phyloP scores from a whole-genome alignment of 495 filamentous ascomycete species.

The Penicillium flavigenum region DNA sequence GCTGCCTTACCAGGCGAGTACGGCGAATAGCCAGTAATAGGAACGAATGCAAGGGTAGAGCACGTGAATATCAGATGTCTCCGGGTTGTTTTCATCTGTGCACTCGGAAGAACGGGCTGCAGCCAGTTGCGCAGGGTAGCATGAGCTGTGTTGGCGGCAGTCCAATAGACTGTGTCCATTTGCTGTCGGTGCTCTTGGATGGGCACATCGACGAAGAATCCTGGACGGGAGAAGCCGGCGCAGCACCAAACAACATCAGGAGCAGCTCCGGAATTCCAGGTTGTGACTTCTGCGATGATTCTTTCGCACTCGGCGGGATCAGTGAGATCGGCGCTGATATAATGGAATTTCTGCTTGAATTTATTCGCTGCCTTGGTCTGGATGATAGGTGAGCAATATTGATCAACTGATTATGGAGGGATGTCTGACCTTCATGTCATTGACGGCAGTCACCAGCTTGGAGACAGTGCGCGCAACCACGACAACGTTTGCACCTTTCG shows the following conservation, averaged over 20 bases:
- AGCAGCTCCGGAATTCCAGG: slow-evolving; percentile 74
- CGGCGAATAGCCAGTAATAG: slow-evolving; percentile 78
- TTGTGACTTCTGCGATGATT: slow-evolving; percentile 67
- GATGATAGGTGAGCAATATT: slow-evolving; percentile 17
- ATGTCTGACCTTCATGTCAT: slow-evolving; percentile 57
- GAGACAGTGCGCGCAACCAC: slow-evolving; percentile 74
- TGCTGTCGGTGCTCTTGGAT: slow-evolving; percentile 65
- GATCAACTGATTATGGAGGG: not conserved
- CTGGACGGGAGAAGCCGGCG: slow-evolving; percentile 73
- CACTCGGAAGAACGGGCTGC: slow-evolving; percentile 34
- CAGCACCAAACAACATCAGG: slow-evolving; percentile 93
- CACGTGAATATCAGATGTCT: slow-evolving; percentile 88
- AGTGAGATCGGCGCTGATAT: slow-evolving; percentile 81
- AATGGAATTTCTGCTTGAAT: slow-evolving; percentile 72
- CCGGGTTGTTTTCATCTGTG: slow-evolving; percentile 39
- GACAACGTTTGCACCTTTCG: slow-evolving; percentile 82
- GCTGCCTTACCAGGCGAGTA: slow-evolving; percentile 88
- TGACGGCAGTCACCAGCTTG: slow-evolving; percentile 73
- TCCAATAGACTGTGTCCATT: slow-evolving; percentile 92
- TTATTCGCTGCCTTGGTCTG: slow-evolving; percentile 60
- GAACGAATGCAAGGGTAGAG: slow-evolving; percentile 70
- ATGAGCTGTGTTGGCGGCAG: slow-evolving; percentile 83
- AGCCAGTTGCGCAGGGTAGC: slow-evolving; percentile 53
- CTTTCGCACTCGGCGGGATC: slow-evolving; percentile 61
- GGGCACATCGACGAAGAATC: slow-evolving; percentile 73